phyloP scores from a whole-genome alignment of 495 filamentous ascomycete species.

The Cercophora sp. region DNA sequence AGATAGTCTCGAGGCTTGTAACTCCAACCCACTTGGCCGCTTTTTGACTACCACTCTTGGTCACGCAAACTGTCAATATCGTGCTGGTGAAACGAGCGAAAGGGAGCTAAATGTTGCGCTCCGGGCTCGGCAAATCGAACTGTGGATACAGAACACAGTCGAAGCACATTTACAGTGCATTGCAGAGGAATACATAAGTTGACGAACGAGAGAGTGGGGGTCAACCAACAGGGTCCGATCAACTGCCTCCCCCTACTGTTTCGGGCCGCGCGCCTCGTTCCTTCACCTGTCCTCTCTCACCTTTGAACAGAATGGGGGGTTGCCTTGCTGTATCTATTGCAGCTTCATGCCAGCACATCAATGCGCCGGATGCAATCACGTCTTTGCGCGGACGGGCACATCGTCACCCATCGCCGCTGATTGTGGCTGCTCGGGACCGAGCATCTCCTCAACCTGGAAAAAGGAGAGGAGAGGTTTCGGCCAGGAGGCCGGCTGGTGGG shows the following conservation, averaged over 20 bases:
- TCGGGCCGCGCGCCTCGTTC: too few relatives aligned
- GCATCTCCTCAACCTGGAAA: too few relatives aligned
- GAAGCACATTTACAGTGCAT: too few relatives aligned
- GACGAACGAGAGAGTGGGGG: slow-evolving; percentile 2
- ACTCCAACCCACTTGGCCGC: too few relatives aligned
- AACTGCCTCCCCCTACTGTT: too few relatives aligned
- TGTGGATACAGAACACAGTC: background rate
- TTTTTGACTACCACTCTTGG: too few relatives aligned
- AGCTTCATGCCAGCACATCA: slow-evolving; percentile 18
- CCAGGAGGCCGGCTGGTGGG: too few relatives aligned
- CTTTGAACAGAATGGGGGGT: too few relatives aligned
- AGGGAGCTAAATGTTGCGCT: background rate
- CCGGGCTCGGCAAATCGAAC: background rate
- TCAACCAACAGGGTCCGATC: slow-evolving; percentile 1
- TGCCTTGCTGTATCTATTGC: background rate
- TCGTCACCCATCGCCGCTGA: too few relatives aligned
- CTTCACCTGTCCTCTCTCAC: background rate
- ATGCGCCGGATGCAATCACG: slow-evolving; percentile 16
- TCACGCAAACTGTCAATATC: background rate
- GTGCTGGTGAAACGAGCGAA: background rate
- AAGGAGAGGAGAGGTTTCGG: too few relatives aligned
- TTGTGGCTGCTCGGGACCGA: background rate
- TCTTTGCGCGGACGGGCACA: slow-evolving; percentile 7
- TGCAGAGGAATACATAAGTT: too few relatives aligned
- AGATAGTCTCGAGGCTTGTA: too few relatives aligned